Evolutionary conservation across 257 asterid species (phyloP), one percentile per base, ranked within the genome.

Genomic region (Solanum commersonii): DNA sequence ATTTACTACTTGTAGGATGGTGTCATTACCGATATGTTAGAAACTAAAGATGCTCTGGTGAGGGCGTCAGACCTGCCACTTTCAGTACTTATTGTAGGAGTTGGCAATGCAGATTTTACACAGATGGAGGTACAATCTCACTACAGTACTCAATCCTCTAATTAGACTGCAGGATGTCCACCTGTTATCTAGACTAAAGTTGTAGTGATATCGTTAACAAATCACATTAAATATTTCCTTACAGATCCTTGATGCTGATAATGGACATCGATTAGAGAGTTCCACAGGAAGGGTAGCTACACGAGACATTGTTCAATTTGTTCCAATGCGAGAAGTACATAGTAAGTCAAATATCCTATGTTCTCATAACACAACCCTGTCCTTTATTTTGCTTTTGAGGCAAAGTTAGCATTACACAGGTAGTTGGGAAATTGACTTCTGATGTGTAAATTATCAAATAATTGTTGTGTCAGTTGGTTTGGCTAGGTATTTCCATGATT

Each of bases 1-100:
- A 31, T 56, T 18, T 31, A 15, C 37, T 33, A 46, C 42, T 72
- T 90, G 89, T 85, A 95, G 98, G 97, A 96, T 89, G 96, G 98
- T 23, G 95, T 95, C 8, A 87, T 96, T n/a, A 86, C 95, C 31
- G 95, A 96, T 91, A 90, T 91, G 73, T 93, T 6, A 56, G 63
- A 56, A 56, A 56, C 63, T 18, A 18, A 56, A 56, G 63, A 56
- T 56, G 63, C 63, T 18, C 63, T 6, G 63, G 63, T 56, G 63
- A 56, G 63, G 63, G 10, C n/a, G n/a, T 56, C 63, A 56, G 10
- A 56, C 63, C 63, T 56, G n/a, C 63, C n/a, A 56, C 63, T 56
- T 56, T 56, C 63, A 56, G 1, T 52, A 18, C 63, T 56, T 56
- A 56, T 56, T 56, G 63, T 56, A 56, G 65, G 65, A 18, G 65